phyloP scores from a whole-genome alignment of 2,329 filamentous ascomycete species.

The Aureobasidium sp. region DNA sequence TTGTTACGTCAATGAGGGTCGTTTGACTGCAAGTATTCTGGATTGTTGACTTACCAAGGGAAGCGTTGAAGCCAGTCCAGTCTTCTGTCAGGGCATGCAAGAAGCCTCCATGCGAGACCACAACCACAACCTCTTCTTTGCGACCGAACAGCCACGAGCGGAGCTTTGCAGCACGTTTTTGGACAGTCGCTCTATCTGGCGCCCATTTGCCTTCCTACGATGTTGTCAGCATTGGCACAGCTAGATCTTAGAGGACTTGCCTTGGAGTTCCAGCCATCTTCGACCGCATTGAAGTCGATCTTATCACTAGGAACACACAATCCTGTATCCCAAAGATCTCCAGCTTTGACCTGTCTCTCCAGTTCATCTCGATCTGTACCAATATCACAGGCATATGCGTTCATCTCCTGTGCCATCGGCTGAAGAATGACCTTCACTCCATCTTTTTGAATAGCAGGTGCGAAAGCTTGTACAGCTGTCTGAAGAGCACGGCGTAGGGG shows the following conservation, averaged over 20 bases:
- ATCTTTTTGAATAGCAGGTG: constrained; percentile 43
- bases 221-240: background rate
- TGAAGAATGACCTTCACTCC: constrained; percentile 55
- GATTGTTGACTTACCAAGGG: background rate
- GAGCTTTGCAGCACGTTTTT: constrained; percentile 54
- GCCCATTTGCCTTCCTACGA: constrained; percentile 35
- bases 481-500: constrained; percentile 74
- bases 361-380: constrained; percentile 42
- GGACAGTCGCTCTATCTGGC: constrained; percentile 46
- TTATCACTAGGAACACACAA: constrained; percentile 54
- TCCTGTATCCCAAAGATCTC: constrained; percentile 44
- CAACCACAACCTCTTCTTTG: constrained; percentile 59
- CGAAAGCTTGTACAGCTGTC: constrained; percentile 66
- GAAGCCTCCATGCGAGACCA: constrained; percentile 77
- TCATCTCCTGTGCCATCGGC: constrained; percentile 73
- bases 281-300: constrained; percentile 58
- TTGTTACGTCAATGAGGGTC: background rate
- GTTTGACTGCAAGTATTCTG: background rate
- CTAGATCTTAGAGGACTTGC: background rate
- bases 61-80: constrained; percentile 50
- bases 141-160: constrained; percentile 49
- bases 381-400: constrained; percentile 65
- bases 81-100: constrained; percentile 81
- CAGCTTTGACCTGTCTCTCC: background rate
- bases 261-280: constrained; percentile 61